Conservation (phyloP, 202 grass and related monocot genomes). For the Schoenoplectus tabernaemontani region DNA sequence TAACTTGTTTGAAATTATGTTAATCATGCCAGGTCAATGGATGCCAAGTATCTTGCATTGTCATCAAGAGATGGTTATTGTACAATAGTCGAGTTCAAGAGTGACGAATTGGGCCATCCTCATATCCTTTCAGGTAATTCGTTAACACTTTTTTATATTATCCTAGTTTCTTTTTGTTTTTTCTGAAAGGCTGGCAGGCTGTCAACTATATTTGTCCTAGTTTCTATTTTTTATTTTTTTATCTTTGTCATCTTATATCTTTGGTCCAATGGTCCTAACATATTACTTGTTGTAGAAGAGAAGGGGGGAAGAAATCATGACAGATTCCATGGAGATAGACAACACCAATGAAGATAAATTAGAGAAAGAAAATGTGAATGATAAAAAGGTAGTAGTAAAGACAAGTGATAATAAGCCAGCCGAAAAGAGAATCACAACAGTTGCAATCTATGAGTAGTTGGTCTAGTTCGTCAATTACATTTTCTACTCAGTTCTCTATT, state of each 20-base stretch:
- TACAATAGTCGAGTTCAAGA: slow-evolving; percentile 88
- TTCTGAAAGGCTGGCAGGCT: too few species aligned
- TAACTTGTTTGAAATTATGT: background rate
- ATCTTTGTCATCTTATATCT: slow-evolving; percentile 1
- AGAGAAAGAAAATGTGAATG: slow-evolving; percentile 28
- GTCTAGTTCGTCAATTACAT: background rate
- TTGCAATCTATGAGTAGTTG: slow-evolving; percentile 45
- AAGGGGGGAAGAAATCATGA: slow-evolving; percentile 33
- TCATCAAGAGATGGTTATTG: slow-evolving; percentile 94
- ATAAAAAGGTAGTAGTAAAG: slow-evolving; percentile 26
- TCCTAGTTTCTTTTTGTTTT: too few species aligned
- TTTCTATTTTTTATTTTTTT: slow-evolving; percentile 14
- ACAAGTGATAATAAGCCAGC: slow-evolving; percentile 44
- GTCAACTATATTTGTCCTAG: too few species aligned
- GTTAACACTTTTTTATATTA: background rate
- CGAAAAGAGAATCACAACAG: slow-evolving; percentile 64
- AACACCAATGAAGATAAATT: slow-evolving; percentile 23
- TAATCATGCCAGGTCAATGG: slow-evolving; percentile 53
- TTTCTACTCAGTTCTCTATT: background rate
- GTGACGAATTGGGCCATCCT: slow-evolving; percentile 58
- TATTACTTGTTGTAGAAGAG: slow-evolving; percentile 32
- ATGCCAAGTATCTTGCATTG: slow-evolving; percentile 76
- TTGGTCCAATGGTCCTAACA: background rate
- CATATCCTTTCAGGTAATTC: slow-evolving; percentile 46
- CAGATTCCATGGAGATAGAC: slow-evolving; percentile 46